Evolutionary conservation across 2,329 filamentous ascomycete genomes (phyloP).

Genomic region (Cordyceps javanica): DNA sequence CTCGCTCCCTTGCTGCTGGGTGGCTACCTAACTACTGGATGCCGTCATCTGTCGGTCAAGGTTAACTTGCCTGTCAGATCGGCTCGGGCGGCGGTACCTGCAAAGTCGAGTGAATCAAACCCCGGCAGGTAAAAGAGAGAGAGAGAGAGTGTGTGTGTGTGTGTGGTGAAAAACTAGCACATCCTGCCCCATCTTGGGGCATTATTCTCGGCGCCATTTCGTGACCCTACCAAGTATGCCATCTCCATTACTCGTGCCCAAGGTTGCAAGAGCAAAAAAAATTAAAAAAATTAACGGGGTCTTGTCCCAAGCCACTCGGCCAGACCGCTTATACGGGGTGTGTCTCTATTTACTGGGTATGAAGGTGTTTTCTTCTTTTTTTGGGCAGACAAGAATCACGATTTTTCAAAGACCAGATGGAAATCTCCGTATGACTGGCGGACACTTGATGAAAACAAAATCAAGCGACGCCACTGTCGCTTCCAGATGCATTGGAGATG

Average conservation of each 20-base stretch:
- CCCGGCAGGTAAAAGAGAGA: too few species aligned
- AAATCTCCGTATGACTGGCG: neutral
- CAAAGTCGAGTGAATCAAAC: too few species aligned
- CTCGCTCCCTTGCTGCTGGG: too few species aligned
- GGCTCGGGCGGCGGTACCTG: too few species aligned
- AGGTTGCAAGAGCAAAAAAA: neutral
- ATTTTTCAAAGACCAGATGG: neutral
- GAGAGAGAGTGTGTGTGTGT: too few species aligned
- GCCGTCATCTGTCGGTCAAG: neutral
- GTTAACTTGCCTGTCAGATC: neutral
- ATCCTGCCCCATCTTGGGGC: slow-evolving; percentile 1
- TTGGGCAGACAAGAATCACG: too few species aligned
- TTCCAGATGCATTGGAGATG: neutral
- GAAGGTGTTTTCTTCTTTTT: neutral
- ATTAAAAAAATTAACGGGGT: neutral
- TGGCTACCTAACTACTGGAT: neutral
- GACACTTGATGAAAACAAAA: neutral
- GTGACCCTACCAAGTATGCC: neutral
- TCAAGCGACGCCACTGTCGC: neutral
- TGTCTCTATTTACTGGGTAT: neutral
- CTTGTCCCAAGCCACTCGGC: neutral
- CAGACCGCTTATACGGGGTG: slow-evolving; percentile 5
- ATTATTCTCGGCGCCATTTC: slow-evolving; percentile 9
- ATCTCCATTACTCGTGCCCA: slow-evolving; percentile 2
- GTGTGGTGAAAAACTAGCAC: too few species aligned